Conservation (phyloP, 2,329 filamentous ascomycete genomes). For the Furcasterigmium sp. region DNA sequence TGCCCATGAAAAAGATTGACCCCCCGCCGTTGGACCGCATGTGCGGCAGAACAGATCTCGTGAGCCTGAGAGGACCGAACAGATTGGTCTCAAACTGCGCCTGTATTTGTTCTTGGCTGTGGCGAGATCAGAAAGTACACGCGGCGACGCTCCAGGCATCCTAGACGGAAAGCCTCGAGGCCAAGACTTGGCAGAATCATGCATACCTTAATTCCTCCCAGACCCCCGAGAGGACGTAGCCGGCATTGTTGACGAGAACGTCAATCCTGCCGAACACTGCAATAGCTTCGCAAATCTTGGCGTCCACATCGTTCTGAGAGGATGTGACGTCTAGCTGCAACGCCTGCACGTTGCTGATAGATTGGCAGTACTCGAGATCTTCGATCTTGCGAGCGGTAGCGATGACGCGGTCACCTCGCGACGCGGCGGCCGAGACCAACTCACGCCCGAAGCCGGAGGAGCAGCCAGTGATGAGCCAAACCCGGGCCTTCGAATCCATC, state of each 20-base stretch:
- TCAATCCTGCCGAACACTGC: background rate
- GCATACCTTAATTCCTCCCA: constrained; percentile 3
- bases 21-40: constrained; percentile 21
- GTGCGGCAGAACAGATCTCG: constrained; percentile 23
- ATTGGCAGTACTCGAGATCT: constrained; percentile 1
- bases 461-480: constrained; percentile 2
- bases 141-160: too few species aligned
- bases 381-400: background rate
- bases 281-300: background rate
- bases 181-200: too few species aligned
- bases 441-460: constrained; percentile 1
- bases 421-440: background rate
- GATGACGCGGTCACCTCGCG: background rate
- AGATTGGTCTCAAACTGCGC: constrained; percentile 26
- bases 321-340: background rate
- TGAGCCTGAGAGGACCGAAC: constrained; percentile 29
- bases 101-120: constrained; percentile 18
- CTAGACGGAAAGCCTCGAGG: too few species aligned
- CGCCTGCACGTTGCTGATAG: background rate
- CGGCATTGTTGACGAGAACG: constrained; percentile 4
- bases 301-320: background rate
- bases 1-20: constrained; percentile 26
- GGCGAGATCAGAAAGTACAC: background rate
- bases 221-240: constrained; percentile 1
- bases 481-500: background rate